Base-by-base conservation (phyloP, 2,329 filamentous ascomycete species). In the Xylariaceae sp. region DNA sequence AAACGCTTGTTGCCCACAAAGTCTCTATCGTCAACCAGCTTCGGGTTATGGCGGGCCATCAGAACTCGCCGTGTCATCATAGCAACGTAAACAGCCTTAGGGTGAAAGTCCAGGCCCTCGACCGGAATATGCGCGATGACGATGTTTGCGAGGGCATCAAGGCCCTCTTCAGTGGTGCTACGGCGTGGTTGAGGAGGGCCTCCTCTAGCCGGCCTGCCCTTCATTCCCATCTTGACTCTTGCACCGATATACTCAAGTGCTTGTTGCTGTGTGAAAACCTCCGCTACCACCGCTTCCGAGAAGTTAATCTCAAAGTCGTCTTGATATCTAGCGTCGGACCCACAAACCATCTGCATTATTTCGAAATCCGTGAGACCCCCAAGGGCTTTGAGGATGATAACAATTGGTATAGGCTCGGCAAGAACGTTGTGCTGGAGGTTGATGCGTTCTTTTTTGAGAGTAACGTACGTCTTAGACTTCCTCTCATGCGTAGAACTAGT, bases 1-100 rank as follows among this genome's bases (percentile, higher is more conserved):
- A 99, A 80, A 58, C 95, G 87, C 77, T 99, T 99, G 78, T 99
- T 99, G 64, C 95, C 95, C 26, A 99, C 92, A 69, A 98, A 99
- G 76, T 99, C 96, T 71, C 95, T 86, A 73, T 99, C 95, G 67
- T 99, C 95, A 2, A 99, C 92, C 50, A 98, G 80, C 54, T 89
- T 92, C 1, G 90, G 85, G 69, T 99, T 91, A 58, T 95, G 90
- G 69, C 92, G 89, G 2, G 93, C 93, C 90, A 98, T 96, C 45
- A 99, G 77, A 3, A 98, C 93, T 73, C 93, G 86, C n/a, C 95
- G 89, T 24, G 92, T 91, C 95, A 99, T 99, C 79, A 96, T 91
- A 44, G 94, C 94, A 53, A 99, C 87, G 69, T 98, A 99, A 7
- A 98, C 84, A 19, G 94, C 93, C 73, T 99, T 99, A n/a, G 94